phyloP scores from a whole-genome alignment of 331 rosid species.

The Pyracantha coccinea region DNA sequence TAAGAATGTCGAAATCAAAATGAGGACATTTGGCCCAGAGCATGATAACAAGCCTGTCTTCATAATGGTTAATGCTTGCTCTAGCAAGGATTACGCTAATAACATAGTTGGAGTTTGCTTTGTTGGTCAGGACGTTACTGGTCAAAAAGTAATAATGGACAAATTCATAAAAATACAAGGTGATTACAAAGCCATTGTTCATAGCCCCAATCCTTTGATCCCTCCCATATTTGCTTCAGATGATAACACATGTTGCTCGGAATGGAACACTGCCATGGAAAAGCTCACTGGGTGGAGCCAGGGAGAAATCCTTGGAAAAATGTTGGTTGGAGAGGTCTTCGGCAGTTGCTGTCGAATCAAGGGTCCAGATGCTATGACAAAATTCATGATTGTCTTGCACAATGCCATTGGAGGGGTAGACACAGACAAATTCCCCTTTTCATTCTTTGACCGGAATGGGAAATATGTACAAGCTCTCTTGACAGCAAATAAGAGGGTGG shows the following conservation, averaged over 20 bases:
- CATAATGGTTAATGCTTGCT: constrained; percentile 96
- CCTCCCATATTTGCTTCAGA: constrained; percentile 98
- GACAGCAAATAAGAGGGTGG: constrained; percentile 86
- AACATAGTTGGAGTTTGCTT: constrained; percentile 93
- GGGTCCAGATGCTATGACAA: constrained; percentile 82
- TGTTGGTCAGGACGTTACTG: constrained; percentile 97
- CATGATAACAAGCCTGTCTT: constrained; percentile 53
- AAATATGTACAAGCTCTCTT: constrained; percentile 73
- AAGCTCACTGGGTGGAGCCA: constrained; percentile 87
- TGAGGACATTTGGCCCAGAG: constrained; percentile 79
- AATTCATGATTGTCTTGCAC: constrained; percentile 95
- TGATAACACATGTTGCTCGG: constrained; percentile 91
- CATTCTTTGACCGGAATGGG: constrained; percentile 70
- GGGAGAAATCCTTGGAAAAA: constrained; percentile 66
- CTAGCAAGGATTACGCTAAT: constrained; percentile 81
- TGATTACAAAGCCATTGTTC: constrained; percentile 91
- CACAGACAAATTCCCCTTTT: constrained; percentile 65
- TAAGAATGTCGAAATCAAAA: constrained; percentile 79
- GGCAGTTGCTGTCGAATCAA: constrained; percentile 82
- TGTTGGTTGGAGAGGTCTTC: constrained; percentile 92
- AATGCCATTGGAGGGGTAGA: constrained; percentile 81
- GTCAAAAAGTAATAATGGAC: constrained; percentile 94
- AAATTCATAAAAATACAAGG: constrained; percentile 92
- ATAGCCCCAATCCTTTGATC: constrained; percentile 87
- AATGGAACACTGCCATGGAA: constrained; percentile 98